These are phyloP conservation scores for Primulina tabacum DNA, from an alignment of 257 asterid species.

Conservation along the genomic window DNA sequence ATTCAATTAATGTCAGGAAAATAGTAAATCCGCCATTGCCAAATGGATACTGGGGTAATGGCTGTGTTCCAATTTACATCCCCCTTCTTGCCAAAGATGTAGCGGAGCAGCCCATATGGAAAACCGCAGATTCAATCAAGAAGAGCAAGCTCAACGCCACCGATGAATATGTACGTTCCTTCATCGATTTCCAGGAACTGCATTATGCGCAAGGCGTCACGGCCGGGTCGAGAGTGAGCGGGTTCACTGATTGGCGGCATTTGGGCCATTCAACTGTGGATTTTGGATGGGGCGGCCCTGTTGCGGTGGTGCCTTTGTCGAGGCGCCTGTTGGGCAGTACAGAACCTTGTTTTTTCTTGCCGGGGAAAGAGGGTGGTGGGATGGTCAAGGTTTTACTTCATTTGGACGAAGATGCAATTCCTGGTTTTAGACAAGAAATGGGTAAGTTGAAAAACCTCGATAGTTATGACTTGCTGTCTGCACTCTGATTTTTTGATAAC, in stretches of 20 bases:
- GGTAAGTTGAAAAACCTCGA: conserved; percentile 28
- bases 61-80: conserved; percentile 80
- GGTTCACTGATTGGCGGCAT: conserved; percentile 92
- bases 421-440: conserved; percentile 49
- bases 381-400: conserved; percentile 50
- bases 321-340: conserved; percentile 58
- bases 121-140: conserved; percentile 56
- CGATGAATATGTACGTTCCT: conserved; percentile 55
- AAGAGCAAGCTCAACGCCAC: conserved; percentile 58
- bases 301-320: conserved; percentile 64
- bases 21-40: conserved; percentile 57
- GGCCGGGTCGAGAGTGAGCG: conserved; percentile 60
- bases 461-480: conserved; percentile 1
- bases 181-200: conserved; percentile 67
- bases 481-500: too few species aligned
- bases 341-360: conserved; percentile 76
- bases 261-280: conserved; percentile 87
- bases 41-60: conserved; percentile 79
- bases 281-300: conserved; percentile 87
- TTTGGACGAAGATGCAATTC: conserved; percentile 52
- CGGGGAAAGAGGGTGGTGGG: conserved; percentile 51
- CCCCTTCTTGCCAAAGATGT: conserved; percentile 54
- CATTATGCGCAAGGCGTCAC: conserved; percentile 59
- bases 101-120: conserved; percentile 53
- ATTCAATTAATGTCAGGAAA: conserved; percentile 61